These are phyloP conservation scores for Aspergillus puulaauensis DNA, from an alignment of 2,329 filamentous ascomycete species.

Conservation along the genomic window DNA sequence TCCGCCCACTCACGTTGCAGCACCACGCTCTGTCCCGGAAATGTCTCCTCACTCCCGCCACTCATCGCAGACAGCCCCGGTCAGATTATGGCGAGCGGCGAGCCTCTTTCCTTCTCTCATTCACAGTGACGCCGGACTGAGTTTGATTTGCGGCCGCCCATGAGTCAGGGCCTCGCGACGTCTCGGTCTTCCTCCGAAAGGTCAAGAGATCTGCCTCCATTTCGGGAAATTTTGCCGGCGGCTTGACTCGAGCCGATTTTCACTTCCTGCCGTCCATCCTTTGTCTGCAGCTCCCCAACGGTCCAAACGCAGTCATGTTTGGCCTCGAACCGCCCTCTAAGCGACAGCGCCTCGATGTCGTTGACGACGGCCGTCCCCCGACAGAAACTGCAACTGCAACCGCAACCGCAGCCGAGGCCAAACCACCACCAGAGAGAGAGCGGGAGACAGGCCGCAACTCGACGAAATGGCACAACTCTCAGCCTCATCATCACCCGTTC, in stretches of 20 bases:
- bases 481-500: no score
- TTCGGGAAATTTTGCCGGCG: slow-evolving; percentile 10
- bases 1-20: not conserved
- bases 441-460: no score
- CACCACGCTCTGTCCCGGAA: not conserved
- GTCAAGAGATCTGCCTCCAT: not conserved
- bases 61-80: not conserved
- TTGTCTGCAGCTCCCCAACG: no score
- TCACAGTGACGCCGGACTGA: no score
- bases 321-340: slow-evolving; percentile 10
- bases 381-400: no score
- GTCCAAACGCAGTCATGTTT: not conserved
- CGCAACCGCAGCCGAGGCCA: no score
- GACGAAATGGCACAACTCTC: no score
- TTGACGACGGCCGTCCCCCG: no score
- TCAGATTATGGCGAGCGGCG: not conserved
- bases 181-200: not conserved
- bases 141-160: no score
- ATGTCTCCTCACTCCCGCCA: not conserved
- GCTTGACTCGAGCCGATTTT: not conserved
- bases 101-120: no score
- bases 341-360: slow-evolving; percentile 5
- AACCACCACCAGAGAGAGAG: no score
- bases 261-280: not conserved
- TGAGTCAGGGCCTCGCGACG: not conserved